These are phyloP conservation scores for Penicillium olsonii DNA, from an alignment of 2,329 filamentous ascomycete genomes.

Conservation along the genomic window DNA sequence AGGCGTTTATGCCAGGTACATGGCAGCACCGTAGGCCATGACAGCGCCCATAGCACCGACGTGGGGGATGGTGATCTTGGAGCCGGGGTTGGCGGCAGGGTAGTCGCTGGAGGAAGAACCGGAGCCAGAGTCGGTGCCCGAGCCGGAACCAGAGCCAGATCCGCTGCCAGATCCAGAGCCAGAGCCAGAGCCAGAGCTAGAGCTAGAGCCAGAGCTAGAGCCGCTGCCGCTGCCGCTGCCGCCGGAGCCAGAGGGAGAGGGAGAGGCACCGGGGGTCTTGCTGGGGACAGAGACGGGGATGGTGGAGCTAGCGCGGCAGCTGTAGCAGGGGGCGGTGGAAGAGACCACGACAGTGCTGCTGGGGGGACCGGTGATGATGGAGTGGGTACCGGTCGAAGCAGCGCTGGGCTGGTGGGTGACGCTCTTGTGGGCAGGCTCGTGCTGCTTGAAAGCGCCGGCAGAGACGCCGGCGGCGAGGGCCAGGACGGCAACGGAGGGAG, in stretches of 20 bases:
- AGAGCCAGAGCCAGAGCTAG: conserved; percentile 1
- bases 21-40: conserved; percentile 19
- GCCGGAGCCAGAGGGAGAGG: no score
- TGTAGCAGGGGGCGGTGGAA: conserved; percentile 11
- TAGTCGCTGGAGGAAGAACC: conserved; percentile 19
- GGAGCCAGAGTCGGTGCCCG: neutral
- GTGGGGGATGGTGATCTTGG: conserved; percentile 27
- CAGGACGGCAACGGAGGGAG: conserved; percentile 19
- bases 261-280: neutral
- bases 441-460: conserved; percentile 10
- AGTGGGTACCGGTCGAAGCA: conserved; percentile 15
- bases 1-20: conserved; percentile 30
- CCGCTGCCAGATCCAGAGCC: conserved; percentile 6
- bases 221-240: neutral
- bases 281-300: conserved; percentile 6
- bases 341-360: conserved; percentile 13
- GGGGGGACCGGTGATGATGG: conserved; percentile 18
- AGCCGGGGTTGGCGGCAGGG: conserved; percentile 28
- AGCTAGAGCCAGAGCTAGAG: conserved; percentile 4
- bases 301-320: conserved; percentile 4
- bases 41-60: conserved; percentile 5
- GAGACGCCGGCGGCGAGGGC: conserved; percentile 20
- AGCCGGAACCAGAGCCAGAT: conserved; percentile 1
- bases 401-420: neutral
- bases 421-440: conserved; percentile 17